Evolutionary conservation across 352 stramenopile genomes (phyloP), one percentile per base, ranked within the genome.

Genomic region (Pythium coloratum): DNA sequence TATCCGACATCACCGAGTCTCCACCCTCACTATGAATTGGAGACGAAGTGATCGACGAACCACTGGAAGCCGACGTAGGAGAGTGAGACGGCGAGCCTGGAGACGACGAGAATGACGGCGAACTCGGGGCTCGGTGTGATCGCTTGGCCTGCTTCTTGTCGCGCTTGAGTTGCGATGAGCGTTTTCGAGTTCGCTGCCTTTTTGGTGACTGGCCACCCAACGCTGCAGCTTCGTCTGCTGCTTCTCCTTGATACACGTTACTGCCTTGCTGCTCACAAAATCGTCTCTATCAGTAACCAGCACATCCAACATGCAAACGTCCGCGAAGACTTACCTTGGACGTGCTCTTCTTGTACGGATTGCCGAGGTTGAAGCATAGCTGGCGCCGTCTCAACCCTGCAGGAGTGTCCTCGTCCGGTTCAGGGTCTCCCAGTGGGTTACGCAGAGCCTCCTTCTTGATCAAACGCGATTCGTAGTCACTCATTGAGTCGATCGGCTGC

Each of bases 331-430:
- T 10, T 57, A 86, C 78, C 69, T 96, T 96, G 2, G 84, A 89
- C n/a, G 84, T 72, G 47, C 76, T 94, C 72, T 95, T 95, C 73
- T 95, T 96, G 82, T 96, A 96, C 18, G 88, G 88, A 50, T 94
- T 95, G 18, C 88, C 88, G 5, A 96, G 66, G 44, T 94, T 94
- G 62, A 96, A 95, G 51, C 82, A 91, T 13, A 96, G 65, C 58
- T 96, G 88, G 8, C 88, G 82, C 20, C 88, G 73, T 55, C 87
- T 75, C 12, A 92, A 61, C 14, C 88, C 88, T 12, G 82, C 77
- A 1, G 85, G 83, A 0, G 86, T 96, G 54, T 94, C 84, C 61
- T 96, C 88, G 57, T 96, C 88, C 4, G 85, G 81, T 33, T 96
- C 88, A 18, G 88, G 85, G 47, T 96, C 87, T 24, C 80, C 81